Evolutionary conservation across 805 yeast species (phyloP), one percentile per base, ranked within the genome.

Genomic region (Jamesozyma spencerorum): DNA sequence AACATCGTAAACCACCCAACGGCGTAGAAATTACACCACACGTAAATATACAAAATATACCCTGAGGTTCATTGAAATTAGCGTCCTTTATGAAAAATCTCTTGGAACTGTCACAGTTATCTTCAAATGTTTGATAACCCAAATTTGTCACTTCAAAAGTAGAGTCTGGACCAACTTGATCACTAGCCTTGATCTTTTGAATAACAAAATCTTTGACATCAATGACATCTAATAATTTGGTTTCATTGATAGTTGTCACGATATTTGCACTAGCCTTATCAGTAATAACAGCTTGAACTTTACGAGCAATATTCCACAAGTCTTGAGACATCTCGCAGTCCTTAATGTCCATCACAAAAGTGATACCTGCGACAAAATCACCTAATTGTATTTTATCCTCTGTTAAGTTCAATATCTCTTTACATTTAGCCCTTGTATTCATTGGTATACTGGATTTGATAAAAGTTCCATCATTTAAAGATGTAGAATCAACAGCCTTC

Each of bases 91-190:
- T 52, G 17, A 27, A 13, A 31, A 42, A 58, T 11, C 36, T 31
- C 14, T 36, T 31, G 11, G 14, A 30, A 14, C 31, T 14, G 13
- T 38, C 40, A 24, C 34, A 30, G n/a, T 28, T 37, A 3, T 22
- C 27, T 3, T 31, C 36, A 34, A 57, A 58, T 3, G 45, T 26
- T 24, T 52, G 55, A 17, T 42, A 41, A 1, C 63, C 63, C 13
- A 58, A 37, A 39, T 58, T 58, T 5, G 61, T 50, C 10, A 58
- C 45, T 45, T 58, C 63, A 42, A 58, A 58, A 1, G 60, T 53
- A 5, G 51, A 43, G 18, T 43, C 43, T 5, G 60, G 59, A 2
- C 51, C 47, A 19, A 28, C 5, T 13, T 22, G 38, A 12, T 41
- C 38, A 7, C 34, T 7, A 8, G 37, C 39, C 3, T 43, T 40